These are phyloP conservation scores for Coleophoma cylindrospora DNA, from an alignment of 2,329 filamentous ascomycete species.

Conservation along the genomic window DNA sequence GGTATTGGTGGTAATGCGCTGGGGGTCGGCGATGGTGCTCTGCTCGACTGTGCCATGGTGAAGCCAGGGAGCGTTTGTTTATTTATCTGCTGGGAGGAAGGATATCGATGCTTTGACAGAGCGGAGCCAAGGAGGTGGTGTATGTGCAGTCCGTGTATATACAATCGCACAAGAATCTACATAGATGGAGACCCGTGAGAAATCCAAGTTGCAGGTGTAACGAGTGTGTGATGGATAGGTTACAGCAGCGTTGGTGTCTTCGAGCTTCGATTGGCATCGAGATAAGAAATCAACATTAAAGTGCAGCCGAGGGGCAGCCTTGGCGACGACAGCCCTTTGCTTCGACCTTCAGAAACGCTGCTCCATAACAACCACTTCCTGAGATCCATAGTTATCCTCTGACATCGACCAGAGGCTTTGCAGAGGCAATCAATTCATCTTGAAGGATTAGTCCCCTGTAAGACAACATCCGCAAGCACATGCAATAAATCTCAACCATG, in stretches of 20 bases:
- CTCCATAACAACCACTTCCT: neutral
- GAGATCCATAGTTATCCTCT: too few species aligned
- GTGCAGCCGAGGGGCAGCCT: neutral
- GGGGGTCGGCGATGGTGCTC: conserved; percentile 42
- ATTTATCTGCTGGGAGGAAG: conserved; percentile 1
- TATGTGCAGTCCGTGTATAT: neutral
- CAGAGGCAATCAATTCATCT: too few species aligned
- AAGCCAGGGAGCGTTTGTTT: conserved; percentile 8
- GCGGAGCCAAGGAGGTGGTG: too few species aligned
- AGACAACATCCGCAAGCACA: neutral
- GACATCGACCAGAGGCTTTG: too few species aligned
- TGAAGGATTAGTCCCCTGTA: too few species aligned
- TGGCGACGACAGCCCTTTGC: neutral
- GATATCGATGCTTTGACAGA: too few species aligned
- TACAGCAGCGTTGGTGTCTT: neutral
- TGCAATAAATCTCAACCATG: conserved; percentile 14
- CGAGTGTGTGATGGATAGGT: neutral
- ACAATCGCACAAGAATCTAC: neutral
- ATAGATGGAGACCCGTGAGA: too few species aligned
- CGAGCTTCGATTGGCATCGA: neutral
- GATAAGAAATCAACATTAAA: neutral
- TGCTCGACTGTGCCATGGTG: conserved; percentile 13
- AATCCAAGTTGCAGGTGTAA: neutral
- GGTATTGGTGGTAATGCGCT: conserved; percentile 57
- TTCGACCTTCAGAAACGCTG: neutral